phyloP scores from a whole-genome alignment of 805 yeast species.

The Lipomyces anomalus region DNA sequence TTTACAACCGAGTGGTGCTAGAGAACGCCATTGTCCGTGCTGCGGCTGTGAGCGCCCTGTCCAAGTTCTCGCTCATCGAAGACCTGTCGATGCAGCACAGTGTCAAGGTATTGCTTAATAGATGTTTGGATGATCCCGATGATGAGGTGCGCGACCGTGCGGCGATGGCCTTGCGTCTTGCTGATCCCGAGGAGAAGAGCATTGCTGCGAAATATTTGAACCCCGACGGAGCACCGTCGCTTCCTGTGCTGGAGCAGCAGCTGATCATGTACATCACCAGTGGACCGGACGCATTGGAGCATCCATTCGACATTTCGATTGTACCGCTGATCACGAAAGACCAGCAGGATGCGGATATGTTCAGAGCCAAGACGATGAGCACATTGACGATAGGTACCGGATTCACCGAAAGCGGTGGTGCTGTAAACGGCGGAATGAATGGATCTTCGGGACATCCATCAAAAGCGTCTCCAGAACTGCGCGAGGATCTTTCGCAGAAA shows the following conservation, averaged over 20 bases:
- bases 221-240: conserved; percentile 63
- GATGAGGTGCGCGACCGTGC: conserved; percentile 99
- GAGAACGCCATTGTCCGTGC: conserved; percentile 95
- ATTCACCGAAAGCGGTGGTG: conserved; percentile 20
- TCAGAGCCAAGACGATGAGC: conserved; percentile 46
- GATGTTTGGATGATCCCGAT: conserved; percentile 83
- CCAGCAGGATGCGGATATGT: conserved; percentile 34
- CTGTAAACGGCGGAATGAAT: conserved; percentile 23
- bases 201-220: conserved; percentile 47
- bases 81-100: conserved; percentile 63
- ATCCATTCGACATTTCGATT: conserved; percentile 65
- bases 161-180: conserved; percentile 69
- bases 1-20: conserved; percentile 91
- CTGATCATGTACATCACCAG: conserved; percentile 63
- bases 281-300: conserved; percentile 39
- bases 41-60: conserved; percentile 86
- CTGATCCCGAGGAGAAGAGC: conserved; percentile 39
- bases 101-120: conserved; percentile 65
- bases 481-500: conserved; percentile 36
- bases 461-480: conserved; percentile 8
- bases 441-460: not conserved
- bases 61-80: conserved; percentile 79
- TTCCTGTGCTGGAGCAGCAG: conserved; percentile 71
- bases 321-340: conserved; percentile 49
- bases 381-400: conserved; percentile 21